phyloP scores from a whole-genome alignment of 805 yeast species.

The Lachancea nothofagi region DNA sequence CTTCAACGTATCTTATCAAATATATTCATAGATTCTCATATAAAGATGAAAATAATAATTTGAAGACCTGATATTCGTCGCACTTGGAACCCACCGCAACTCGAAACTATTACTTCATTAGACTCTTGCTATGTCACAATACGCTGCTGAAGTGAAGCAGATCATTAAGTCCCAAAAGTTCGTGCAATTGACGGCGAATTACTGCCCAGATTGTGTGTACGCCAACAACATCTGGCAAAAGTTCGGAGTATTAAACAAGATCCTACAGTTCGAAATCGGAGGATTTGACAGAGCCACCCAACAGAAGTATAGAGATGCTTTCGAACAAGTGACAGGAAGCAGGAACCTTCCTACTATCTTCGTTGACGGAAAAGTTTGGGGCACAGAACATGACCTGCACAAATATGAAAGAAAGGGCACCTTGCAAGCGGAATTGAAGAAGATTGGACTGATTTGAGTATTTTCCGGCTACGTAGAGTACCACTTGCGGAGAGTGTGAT shows the following conservation, averaged over 20 bases:
- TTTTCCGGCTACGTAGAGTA: neutral
- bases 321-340: constrained; percentile 28
- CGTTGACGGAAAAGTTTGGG: constrained; percentile 32
- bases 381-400: constrained; percentile 31
- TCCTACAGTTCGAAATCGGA: constrained; percentile 48
- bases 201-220: constrained; percentile 78
- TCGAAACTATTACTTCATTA: neutral
- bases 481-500: no score
- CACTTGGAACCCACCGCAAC: no score
- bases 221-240: constrained; percentile 51
- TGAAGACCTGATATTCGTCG: no score
- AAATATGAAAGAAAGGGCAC: constrained; percentile 24
- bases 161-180: constrained; percentile 42
- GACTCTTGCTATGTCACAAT: constrained; percentile 15
- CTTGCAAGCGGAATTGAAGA: constrained; percentile 23
- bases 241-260: constrained; percentile 44
- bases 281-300: constrained; percentile 22
- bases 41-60: no score
- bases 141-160: constrained; percentile 39
- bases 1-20: no score
- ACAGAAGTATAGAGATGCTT: constrained; percentile 31
- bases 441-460: constrained; percentile 22
- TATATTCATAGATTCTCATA: no score
- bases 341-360: constrained; percentile 33
- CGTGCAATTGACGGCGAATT: constrained; percentile 59